These are phyloP conservation scores for Tolypocladium endophyticum DNA, from an alignment of 2,329 filamentous ascomycete species.

Conservation along the genomic window DNA sequence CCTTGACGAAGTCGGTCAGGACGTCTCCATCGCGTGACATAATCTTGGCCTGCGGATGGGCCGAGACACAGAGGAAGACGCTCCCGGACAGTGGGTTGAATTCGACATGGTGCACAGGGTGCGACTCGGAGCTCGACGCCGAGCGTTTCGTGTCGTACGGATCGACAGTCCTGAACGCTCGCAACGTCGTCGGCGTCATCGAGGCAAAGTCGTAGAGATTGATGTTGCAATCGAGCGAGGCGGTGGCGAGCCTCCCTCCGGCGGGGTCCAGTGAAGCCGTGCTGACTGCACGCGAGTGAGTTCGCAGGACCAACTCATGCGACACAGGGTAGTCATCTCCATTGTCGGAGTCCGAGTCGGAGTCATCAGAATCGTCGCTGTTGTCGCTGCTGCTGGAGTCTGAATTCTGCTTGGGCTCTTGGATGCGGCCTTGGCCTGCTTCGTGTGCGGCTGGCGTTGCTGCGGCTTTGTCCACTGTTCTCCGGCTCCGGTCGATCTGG, in stretches of 20 bases:
- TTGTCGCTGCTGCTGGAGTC: constrained; percentile 35
- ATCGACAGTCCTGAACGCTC: constrained; percentile 87
- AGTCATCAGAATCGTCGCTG: constrained; percentile 37
- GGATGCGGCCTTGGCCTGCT: constrained; percentile 5
- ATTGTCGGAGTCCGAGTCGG: constrained; percentile 53
- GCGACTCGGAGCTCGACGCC: constrained; percentile 64
- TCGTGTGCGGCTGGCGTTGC: constrained; percentile 6
- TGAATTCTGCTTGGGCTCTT: constrained; percentile 14
- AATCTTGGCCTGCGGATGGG: constrained; percentile 82
- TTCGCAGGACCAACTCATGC: constrained; percentile 86
- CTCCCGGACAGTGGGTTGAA: constrained; percentile 77
- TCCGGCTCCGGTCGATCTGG: constrained; percentile 71
- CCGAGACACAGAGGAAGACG: constrained; percentile 76
- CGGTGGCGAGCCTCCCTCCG: constrained; percentile 77
- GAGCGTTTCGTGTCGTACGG: constrained; percentile 65
- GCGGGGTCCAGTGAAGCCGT: constrained; percentile 75
- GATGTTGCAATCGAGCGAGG: constrained; percentile 79
- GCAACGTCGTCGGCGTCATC: constrained; percentile 89
- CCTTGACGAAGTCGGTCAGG: constrained; percentile 83
- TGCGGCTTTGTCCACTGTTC: constrained; percentile 27
- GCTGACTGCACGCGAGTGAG: constrained; percentile 81
- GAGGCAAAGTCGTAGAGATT: constrained; percentile 93
- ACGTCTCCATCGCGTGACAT: constrained; percentile 82
- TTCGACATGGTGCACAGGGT: constrained; percentile 75
- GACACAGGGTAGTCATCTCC: constrained; percentile 87